Base-by-base conservation (phyloP, 371 early-diverging fungal species). In the Actinomucor elegans region DNA sequence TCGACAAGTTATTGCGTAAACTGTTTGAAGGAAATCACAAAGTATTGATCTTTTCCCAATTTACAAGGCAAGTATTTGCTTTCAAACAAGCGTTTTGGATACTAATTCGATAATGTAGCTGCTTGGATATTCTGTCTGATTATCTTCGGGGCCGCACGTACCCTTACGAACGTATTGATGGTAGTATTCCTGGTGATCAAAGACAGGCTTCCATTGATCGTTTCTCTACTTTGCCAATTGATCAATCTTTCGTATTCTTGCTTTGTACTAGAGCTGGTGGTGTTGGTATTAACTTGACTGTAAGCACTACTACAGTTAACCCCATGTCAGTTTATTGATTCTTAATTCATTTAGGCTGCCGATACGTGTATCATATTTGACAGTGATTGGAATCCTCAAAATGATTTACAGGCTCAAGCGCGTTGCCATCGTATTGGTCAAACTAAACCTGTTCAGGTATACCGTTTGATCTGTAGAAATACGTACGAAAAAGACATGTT, bases 351-450 rank as follows among this genome's bases (percentile, higher is more conserved):
- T n/a, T n/a, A n/a, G n/a, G 92, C 93, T 14, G 97, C 99, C 7
- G 96, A 96, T 66, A 96, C 96, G 0, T 94, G 94, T 50, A 91
- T 97, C 45, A 94, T 97, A 49, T 96, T 88, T 71, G 97, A 98
- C 75, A 89, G 90, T 53, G 97, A 98, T 64, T 97, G 95, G 95
- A 99, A 97, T 70, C 97, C 97, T 15, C 95, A 96, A 70, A 94
- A 93, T 66, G 99, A 98, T 71, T 65, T 96, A 50, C 97, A 99
- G 73, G 99, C 99, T 2, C 90, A 94, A 64, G 92, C 91, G 11
- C 84, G 97, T 52, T 92, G 91, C 52, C 95, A 96, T 73, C 86
- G 97, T 64, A 94, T 96, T 53, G 99, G 97, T n/a, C 96, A 98
- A 73, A 94, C 88, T 14, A 89, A 91, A 59, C 86, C 90, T 9